Conservation (phyloP, 1,139 yeast genomes). For the Protomyces lactucae-debilis region DNA sequence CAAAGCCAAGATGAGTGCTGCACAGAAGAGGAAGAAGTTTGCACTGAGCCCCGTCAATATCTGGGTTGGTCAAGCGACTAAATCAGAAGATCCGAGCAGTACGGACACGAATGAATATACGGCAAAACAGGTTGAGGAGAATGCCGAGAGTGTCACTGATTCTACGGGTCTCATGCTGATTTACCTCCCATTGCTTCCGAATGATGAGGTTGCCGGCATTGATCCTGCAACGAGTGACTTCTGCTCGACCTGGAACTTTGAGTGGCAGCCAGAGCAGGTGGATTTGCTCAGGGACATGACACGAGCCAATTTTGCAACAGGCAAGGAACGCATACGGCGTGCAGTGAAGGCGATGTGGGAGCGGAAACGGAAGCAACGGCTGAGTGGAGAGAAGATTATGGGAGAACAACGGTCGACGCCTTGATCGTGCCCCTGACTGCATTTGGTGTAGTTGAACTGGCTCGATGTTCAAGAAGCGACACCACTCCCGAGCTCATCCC, state of each 20-base stretch:
- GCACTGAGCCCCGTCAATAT: constrained; percentile 10
- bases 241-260: constrained; percentile 35
- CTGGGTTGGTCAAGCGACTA: constrained; percentile 23
- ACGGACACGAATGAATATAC: background rate
- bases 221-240: constrained; percentile 33
- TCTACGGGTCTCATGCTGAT: constrained; percentile 33
- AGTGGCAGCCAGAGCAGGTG: constrained; percentile 33
- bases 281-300: constrained; percentile 39
- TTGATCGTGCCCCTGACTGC: too few species aligned
- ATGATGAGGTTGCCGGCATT: constrained; percentile 31
- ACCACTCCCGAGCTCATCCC: background rate
- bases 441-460: too few species aligned
- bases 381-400: constrained; percentile 5
- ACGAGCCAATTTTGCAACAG: constrained; percentile 35
- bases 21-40: background rate
- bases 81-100: background rate
- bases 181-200: constrained; percentile 34
- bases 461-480: too few species aligned
- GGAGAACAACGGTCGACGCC: background rate
- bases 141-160: background rate
- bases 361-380: constrained; percentile 30
- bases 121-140: constrained; percentile 6
- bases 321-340: constrained; percentile 30
- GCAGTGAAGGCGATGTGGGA: constrained; percentile 32
- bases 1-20: background rate